Evolutionary conservation across 2,329 filamentous ascomycete genomes (phyloP).

Genomic region (Alternaria brassicicola): DNA sequence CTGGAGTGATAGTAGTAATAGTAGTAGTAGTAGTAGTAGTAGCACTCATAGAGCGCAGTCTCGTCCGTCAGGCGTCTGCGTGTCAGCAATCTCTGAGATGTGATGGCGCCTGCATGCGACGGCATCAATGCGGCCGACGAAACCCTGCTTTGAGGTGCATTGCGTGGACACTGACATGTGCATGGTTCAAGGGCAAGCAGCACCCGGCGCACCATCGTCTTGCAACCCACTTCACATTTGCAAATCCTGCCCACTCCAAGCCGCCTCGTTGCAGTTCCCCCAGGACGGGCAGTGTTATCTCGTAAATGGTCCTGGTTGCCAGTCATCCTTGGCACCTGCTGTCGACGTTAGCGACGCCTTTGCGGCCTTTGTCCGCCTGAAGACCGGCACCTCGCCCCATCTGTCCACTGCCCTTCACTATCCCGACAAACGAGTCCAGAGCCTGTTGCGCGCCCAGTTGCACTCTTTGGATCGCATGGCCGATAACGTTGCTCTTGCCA

Average conservation of each 20-base stretch:
- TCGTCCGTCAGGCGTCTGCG: conserved; percentile 2
- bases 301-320: conserved; percentile 1
- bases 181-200: background rate
- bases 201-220: background rate
- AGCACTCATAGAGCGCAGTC: background rate
- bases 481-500: conserved; percentile 17
- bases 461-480: conserved; percentile 33
- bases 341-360: conserved; percentile 8
- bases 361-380: conserved; percentile 15
- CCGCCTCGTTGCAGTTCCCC: background rate
- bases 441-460: conserved; percentile 16
- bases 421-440: background rate
- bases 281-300: background rate
- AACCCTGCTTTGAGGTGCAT: conserved; percentile 2
- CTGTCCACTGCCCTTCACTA: conserved; percentile 1
- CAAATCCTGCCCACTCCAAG: background rate
- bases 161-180: conserved; percentile 2
- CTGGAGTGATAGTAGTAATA: background rate
- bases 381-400: conserved; percentile 1
- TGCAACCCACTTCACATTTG: background rate
- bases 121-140: conserved; percentile 4
- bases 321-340: conserved; percentile 9
- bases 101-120: conserved; percentile 10
- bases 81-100: background rate
- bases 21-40: background rate